Conservation (phyloP, 2,329 filamentous ascomycete species). For the Xylariaceae sp. region DNA sequence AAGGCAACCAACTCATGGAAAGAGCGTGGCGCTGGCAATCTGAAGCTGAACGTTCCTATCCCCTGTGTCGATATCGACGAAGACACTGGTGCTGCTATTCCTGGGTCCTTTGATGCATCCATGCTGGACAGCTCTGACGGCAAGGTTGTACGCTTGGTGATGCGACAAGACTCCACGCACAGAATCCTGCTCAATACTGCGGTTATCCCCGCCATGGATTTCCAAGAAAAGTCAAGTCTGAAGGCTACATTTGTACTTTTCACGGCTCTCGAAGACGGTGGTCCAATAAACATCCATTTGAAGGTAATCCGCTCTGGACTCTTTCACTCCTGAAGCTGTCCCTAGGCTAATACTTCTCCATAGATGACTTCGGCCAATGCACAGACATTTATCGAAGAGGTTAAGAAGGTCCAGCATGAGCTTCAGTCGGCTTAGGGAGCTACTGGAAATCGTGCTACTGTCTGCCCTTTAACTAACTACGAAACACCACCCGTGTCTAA, state of each 20-base stretch:
- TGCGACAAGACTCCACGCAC: conserved; percentile 87
- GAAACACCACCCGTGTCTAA: too few species aligned
- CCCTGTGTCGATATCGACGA: conserved; percentile 54
- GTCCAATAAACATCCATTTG: conserved; percentile 56
- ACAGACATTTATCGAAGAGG: conserved; percentile 48
- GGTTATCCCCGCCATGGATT: conserved; percentile 73
- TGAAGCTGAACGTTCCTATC: conserved; percentile 76
- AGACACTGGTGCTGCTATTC: conserved; percentile 40
- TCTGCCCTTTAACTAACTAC: too few species aligned
- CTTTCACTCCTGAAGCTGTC: background rate
- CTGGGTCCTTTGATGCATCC: conserved; percentile 54
- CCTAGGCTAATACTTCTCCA: background rate
- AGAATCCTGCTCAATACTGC: conserved; percentile 83
- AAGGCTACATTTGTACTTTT: conserved; percentile 68
- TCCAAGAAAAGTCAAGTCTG: conserved; percentile 70
- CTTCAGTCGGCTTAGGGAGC: conserved; percentile 36
- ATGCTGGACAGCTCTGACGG: conserved; percentile 44
- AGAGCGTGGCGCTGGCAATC: conserved; percentile 77
- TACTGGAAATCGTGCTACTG: conserved; percentile 2
- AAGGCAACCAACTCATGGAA: conserved; percentile 73
- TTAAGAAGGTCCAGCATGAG: conserved; percentile 48
- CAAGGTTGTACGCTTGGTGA: conserved; percentile 69
- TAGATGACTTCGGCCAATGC: conserved; percentile 53
- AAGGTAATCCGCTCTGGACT: conserved; percentile 43
- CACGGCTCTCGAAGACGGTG: conserved; percentile 56